These are phyloP conservation scores for Terfezia claveryi DNA, from an alignment of 495 filamentous ascomycete species.

Conservation along the genomic window DNA sequence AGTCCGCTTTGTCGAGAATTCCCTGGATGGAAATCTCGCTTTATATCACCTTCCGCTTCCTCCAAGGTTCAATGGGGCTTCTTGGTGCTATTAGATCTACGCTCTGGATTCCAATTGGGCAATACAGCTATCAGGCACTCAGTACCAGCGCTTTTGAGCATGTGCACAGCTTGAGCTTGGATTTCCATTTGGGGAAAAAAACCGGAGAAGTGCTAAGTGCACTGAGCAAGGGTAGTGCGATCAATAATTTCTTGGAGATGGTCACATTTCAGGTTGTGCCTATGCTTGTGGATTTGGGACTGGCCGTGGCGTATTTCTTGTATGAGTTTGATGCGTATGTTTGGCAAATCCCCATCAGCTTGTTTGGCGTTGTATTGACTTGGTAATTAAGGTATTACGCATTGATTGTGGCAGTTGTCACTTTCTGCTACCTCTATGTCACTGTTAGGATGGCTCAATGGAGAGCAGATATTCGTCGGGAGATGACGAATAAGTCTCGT, in stretches of 20 bases:
- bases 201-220: constrained; percentile 91
- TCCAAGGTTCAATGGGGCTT: constrained; percentile 73
- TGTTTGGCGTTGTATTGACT: not conserved
- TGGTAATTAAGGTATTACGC: constrained; percentile 41
- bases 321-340: constrained; percentile 43
- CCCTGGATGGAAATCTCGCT: constrained; percentile 54
- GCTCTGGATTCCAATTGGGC: constrained; percentile 86
- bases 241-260: constrained; percentile 91
- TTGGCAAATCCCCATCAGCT: not conserved
- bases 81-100: constrained; percentile 60
- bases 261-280: constrained; percentile 87
- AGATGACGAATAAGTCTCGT: constrained; percentile 83
- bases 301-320: constrained; percentile 74
- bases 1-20: constrained; percentile 22
- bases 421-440: constrained; percentile 89
- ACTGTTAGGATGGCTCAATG: constrained; percentile 91
- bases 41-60: constrained; percentile 58
- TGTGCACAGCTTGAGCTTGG: constrained; percentile 79
- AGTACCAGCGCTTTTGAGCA: constrained; percentile 93
- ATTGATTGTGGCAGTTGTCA: constrained; percentile 72
- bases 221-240: constrained; percentile 81
- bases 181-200: constrained; percentile 91
- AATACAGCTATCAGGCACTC: constrained; percentile 87
- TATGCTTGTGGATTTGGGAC: constrained; percentile 73
- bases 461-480: constrained; percentile 66